Conservation (phyloP, 306 rosid genomes). For the Trichosanthes cucumerina region DNA sequence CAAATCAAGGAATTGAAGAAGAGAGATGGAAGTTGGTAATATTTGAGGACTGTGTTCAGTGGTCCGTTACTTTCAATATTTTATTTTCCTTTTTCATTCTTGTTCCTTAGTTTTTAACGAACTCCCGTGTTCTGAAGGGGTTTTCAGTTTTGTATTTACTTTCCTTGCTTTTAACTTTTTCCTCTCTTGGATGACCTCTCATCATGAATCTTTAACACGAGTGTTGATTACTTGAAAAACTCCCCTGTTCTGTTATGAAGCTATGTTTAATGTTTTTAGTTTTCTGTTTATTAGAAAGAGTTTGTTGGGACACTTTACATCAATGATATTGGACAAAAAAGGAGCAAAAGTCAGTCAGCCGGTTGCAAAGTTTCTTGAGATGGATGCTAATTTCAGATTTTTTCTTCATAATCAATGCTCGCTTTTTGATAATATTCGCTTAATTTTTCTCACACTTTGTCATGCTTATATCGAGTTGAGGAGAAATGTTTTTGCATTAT, state of each 20-base stretch:
- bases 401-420: neutral
- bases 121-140: neutral
- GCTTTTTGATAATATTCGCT: neutral
- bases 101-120: neutral
- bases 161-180: slow-evolving; percentile 20
- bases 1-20: slow-evolving; percentile 99
- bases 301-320: neutral
- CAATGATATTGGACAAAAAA: neutral
- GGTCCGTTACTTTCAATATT: slow-evolving; percentile 67
- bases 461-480: neutral
- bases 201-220: neutral
- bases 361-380: neutral
- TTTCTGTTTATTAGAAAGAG: neutral
- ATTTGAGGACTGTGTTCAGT: slow-evolving; percentile 74
- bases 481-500: neutral
- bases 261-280: neutral
- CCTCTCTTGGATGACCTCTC: slow-evolving; percentile 7
- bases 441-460: neutral
- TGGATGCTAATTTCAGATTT: neutral
- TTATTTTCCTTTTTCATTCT: slow-evolving; percentile 15
- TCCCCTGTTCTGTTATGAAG: neutral
- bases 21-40: slow-evolving; percentile 99
- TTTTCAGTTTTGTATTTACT: slow-evolving; percentile 21
- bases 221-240: neutral
- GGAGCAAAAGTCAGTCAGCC: neutral